Evolutionary conservation across 176 grass and related monocot species (phyloP).

Genomic region (Echinochloa phyllopogon): DNA sequence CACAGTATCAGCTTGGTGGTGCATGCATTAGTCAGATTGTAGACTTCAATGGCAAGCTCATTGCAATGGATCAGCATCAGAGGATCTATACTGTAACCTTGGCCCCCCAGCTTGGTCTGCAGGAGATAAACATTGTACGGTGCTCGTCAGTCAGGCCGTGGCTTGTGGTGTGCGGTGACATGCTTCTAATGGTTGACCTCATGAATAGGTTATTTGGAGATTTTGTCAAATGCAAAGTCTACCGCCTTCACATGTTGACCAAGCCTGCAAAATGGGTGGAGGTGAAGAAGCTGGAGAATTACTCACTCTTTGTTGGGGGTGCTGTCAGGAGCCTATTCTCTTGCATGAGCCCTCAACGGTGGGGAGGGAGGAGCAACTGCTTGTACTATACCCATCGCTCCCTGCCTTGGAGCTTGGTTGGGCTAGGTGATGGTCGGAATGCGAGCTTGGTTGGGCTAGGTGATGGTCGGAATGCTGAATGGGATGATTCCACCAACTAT

Average conservation of each 20-base stretch:
- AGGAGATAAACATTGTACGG: conserved; percentile 19
- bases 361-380: conserved; percentile 50
- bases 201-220: background rate
- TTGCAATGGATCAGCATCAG: background rate
- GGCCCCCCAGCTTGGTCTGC: conserved; percentile 18
- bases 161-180: conserved; percentile 43
- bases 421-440: background rate
- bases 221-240: background rate
- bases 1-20: background rate
- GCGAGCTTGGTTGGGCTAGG: background rate
- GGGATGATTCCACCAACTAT: background rate
- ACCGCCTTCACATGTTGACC: conserved; percentile 32
- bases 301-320: conserved; percentile 41
- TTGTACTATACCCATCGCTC: background rate
- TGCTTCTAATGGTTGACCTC: conserved; percentile 47
- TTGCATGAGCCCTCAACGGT: conserved; percentile 36
- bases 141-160: background rate
- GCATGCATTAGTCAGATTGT: background rate
- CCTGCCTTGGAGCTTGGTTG: background rate
- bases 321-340: conserved; percentile 6
- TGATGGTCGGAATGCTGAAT: background rate
- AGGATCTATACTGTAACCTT: conserved; percentile 40
- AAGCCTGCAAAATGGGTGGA: conserved; percentile 28
- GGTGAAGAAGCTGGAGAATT: conserved; percentile 41
- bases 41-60: background rate